Evolutionary conservation across 371 early-diverging fungal genomes (phyloP), one percentile per base, ranked within the genome.

Genomic region (Apophysomyces trapeziformis): DNA sequence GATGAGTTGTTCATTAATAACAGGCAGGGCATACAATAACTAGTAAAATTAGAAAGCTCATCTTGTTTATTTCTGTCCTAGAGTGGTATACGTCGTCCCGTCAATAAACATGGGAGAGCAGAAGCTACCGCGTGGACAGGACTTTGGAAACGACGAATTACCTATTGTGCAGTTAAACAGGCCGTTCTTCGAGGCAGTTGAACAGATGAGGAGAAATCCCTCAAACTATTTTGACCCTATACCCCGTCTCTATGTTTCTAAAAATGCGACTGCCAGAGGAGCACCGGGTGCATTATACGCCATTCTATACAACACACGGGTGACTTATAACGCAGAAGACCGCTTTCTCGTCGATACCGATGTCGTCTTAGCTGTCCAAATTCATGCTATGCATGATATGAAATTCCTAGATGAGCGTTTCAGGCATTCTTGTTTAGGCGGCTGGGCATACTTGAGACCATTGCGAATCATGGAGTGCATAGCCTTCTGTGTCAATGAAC

Each of bases 211-310:
- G 54, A 54, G 60, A 1, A 57, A 75, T 57, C 67, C 72, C 0
- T 63, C 60, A 1, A 72, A 66, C 0, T 66, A 72, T 26, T 73
- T 74, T 12, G 47, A 50, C 0, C 58, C 70, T 0, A 68, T 76
- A 9, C 81, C 84, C 18, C 79, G 84, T 0, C 77, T 83, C 35
- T 80, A 77, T 44, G 74, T 83, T 69, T 74, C 81, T 80, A 83
- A 58, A 78, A 78, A 8, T 76, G 79, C 1, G 44, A 80, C 12
- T 64, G 80, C 0, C 74, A 77, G 12, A 73, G 79, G 47, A 75
- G 74, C 50, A 67, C 74, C 11, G 65, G 75, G 0, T 71, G 76
- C 2, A 73, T 79, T 0, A 63, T 83, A 13, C 35, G 79, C 79
- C 1, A 75, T 83, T 12, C 76, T 83, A 46, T 73, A 75, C 60